Evolutionary conservation across 2,329 filamentous ascomycete genomes (phyloP).

Genomic region (Neopestalotiopsis clavispora): DNA sequence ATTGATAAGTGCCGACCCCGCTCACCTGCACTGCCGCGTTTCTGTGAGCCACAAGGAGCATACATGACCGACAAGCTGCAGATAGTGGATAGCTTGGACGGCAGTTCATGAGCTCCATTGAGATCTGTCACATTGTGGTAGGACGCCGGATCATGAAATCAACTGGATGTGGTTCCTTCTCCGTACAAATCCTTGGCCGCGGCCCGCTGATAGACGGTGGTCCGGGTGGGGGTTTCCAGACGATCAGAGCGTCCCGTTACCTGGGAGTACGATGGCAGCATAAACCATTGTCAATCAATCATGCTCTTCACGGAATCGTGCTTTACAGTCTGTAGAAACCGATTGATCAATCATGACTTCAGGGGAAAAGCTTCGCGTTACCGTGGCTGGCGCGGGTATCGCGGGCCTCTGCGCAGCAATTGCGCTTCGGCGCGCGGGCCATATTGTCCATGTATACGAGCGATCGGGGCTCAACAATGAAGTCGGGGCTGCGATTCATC

Average conservation of each 20-base stretch:
- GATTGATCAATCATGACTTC: not conserved
- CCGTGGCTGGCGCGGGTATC: conserved; percentile 34
- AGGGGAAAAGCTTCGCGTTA: not conserved
- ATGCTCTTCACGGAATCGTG: not conserved
- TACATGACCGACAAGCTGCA: not conserved
- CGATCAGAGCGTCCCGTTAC: not conserved
- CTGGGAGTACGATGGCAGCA: not conserved
- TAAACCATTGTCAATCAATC: not conserved
- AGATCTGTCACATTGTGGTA: not conserved
- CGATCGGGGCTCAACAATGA: conserved; percentile 41
- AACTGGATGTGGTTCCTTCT: not conserved
- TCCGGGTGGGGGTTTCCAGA: not conserved
- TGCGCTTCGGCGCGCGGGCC: conserved; percentile 32
- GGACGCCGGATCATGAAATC: not conserved
- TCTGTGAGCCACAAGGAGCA: not conserved
- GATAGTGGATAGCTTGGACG: not conserved
- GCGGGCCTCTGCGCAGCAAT: conserved; percentile 34
- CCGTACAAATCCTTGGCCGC: not conserved
- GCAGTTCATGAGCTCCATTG: not conserved
- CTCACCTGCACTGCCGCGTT: not conserved
- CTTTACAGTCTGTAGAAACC: not conserved
- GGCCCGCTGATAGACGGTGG: not conserved
- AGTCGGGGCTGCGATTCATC: conserved; percentile 45
- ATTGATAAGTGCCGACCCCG: not conserved
- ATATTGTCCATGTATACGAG: conserved; percentile 33